These are phyloP conservation scores for Oidium heveae DNA, from an alignment of 2,329 filamentous ascomycete species.

Conservation along the genomic window DNA sequence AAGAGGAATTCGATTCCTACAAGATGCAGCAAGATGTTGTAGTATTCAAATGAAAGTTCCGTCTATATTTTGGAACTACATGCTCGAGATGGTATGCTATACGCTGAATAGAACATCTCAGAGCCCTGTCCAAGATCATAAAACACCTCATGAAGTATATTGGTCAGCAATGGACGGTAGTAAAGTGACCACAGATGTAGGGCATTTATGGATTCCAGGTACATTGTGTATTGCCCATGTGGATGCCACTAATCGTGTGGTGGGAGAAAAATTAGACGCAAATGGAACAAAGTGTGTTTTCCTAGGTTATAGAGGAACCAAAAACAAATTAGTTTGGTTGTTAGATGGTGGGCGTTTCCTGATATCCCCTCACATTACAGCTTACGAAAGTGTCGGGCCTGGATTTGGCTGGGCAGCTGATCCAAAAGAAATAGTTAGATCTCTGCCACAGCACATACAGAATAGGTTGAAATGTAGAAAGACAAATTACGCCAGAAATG, in stretches of 20 bases:
- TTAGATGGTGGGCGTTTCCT: background rate
- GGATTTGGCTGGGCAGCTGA: background rate
- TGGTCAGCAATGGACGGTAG: background rate
- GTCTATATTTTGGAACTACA: conserved; percentile 1
- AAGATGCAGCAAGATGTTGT: background rate
- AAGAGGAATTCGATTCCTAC: background rate
- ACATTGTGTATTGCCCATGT: background rate
- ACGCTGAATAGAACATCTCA: background rate
- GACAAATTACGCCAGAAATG: background rate
- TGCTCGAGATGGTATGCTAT: too few relatives aligned
- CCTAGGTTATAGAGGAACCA: background rate
- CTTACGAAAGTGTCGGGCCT: background rate
- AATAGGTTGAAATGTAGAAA: background rate
- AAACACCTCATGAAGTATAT: background rate
- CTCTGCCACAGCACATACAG: background rate
- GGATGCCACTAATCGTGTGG: background rate
- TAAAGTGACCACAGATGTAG: background rate
- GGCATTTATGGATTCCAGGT: background rate
- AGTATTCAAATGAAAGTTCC: background rate
- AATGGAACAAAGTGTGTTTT: background rate
- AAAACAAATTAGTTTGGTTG: background rate
- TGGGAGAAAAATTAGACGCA: background rate
- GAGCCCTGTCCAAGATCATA: background rate
- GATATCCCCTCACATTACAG: background rate
- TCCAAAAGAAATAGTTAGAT: background rate